Evolutionary conservation across 2,329 filamentous ascomycete species (phyloP).

Genomic region (Aspergillus cejpii): DNA sequence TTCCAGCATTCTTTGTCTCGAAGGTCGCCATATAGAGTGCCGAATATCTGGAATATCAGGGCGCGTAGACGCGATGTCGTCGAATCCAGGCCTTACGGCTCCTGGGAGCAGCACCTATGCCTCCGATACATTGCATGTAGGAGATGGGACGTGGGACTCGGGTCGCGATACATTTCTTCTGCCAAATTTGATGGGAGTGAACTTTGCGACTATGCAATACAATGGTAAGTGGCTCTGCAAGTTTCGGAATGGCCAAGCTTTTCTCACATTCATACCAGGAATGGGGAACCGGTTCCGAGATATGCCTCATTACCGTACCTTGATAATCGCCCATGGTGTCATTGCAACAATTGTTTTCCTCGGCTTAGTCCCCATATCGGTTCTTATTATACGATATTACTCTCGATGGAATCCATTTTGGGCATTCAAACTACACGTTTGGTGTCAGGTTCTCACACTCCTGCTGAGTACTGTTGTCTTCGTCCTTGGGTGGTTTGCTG

Average conservation of each 20-base stretch:
- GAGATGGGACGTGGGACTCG: constrained; percentile 61
- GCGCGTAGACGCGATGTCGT: constrained; percentile 22
- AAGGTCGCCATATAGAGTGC: constrained; percentile 12
- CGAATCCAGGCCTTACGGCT: constrained; percentile 44
- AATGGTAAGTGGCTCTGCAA: constrained; percentile 47
- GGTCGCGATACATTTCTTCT: constrained; percentile 57
- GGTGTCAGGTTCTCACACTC: constrained; percentile 56
- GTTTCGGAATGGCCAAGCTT: not conserved
- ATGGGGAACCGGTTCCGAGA: constrained; percentile 61
- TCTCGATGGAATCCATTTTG: constrained; percentile 48
- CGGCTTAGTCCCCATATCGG: constrained; percentile 52
- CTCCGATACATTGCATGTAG: constrained; percentile 56
- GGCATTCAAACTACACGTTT: constrained; percentile 56
- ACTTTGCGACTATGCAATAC: constrained; percentile 61
- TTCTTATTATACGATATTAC: constrained; percentile 56
- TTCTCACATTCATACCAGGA: constrained; percentile 37
- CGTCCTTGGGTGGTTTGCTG: constrained; percentile 57
- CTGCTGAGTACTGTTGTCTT: constrained; percentile 57
- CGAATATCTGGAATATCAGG: constrained; percentile 4
- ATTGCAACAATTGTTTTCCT: constrained; percentile 57
- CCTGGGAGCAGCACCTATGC: constrained; percentile 57
- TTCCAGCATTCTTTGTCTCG: constrained; percentile 35
- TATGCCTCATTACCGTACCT: constrained; percentile 51
- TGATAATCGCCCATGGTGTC: constrained; percentile 56
- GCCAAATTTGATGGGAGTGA: constrained; percentile 57